Evolutionary conservation across 129 eudicot species (phyloP).

Genomic region (Lonicera japonica): DNA sequence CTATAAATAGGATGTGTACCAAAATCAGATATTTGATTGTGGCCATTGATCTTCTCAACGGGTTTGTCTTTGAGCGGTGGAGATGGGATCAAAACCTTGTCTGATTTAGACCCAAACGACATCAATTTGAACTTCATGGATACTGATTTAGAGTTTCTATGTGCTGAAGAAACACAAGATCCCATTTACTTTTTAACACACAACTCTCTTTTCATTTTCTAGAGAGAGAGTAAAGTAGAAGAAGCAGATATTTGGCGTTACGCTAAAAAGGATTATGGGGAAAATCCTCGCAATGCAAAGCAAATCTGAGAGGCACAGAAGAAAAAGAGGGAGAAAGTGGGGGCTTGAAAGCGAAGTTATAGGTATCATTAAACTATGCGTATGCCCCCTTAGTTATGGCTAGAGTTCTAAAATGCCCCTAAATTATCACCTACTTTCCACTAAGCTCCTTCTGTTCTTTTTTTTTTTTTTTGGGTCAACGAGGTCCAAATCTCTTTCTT

Average conservation of each 20-base stretch:
- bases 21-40: background rate
- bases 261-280: too few species aligned
- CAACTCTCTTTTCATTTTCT: background rate
- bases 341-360: constrained; percentile 19
- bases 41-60: background rate
- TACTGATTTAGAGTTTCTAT: constrained; percentile 3
- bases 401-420: too few species aligned
- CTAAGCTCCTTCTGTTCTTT: too few species aligned
- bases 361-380: too few species aligned
- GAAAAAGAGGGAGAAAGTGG: background rate
- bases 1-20: constrained; percentile 3
- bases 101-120: constrained; percentile 10
- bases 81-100: constrained; percentile 7
- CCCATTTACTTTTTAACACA: constrained; percentile 11
- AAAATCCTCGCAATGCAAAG: constrained; percentile 4
- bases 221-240: background rate
- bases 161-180: constrained; percentile 24
- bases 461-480: too few species aligned
- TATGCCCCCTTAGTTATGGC: too few species aligned
- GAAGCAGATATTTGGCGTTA: background rate
- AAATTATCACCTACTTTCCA: too few species aligned
- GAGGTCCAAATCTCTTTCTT: too few species aligned
- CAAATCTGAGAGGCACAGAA: background rate
- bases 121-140: background rate
- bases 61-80: constrained; percentile 16